A percentile compares a stretch with the other conserved stretches of the same genome.
Evolutionary conservation across 2,329 filamentous ascomycete genomes (phyloP).

Genomic region (Blastomyces parvus): DNA sequence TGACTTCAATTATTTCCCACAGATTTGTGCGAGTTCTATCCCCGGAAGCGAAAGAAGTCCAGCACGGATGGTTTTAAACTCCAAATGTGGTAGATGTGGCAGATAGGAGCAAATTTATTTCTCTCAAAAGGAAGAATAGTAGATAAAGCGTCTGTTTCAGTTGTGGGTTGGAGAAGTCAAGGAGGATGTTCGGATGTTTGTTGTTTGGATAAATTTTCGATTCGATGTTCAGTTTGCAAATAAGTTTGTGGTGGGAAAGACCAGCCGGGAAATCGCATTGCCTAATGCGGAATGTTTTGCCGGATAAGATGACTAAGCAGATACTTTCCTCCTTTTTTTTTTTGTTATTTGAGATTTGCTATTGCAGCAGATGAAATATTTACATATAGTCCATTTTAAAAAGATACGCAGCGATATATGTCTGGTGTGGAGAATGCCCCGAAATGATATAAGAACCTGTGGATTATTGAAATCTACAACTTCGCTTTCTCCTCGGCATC

Average conservation of each 20-base stretch:
- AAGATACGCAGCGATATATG: too few relatives aligned
- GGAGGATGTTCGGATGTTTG: background rate
- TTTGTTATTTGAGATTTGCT: background rate
- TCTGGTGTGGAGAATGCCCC: too few relatives aligned
- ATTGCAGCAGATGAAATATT: too few relatives aligned
- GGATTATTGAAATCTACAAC: conserved; percentile 7
- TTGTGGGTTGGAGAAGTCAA: background rate
- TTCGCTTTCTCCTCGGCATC: conserved; percentile 14
- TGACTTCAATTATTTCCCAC: background rate
- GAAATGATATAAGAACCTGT: background rate
- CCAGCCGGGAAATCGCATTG: background rate
- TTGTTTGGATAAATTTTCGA: background rate
- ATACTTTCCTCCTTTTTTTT: background rate
- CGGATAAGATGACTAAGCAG: background rate
- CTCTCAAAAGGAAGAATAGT: background rate
- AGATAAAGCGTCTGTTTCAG: background rate
- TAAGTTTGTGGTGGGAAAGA: conserved; percentile 4
- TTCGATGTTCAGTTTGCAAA: background rate
- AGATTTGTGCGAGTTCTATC: background rate
- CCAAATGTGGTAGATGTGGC: background rate
- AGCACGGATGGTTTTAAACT: background rate
- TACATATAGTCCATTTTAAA: too few relatives aligned
- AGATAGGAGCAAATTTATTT: background rate
- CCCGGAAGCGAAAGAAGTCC: background rate
- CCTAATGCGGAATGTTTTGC: background rate